Percentiles rank a stretch among this genome's conserved stretches.
phyloP scores from a whole-genome alignment of 2,329 filamentous ascomycete species.

The Arthrobotrys pseudoclavata region DNA sequence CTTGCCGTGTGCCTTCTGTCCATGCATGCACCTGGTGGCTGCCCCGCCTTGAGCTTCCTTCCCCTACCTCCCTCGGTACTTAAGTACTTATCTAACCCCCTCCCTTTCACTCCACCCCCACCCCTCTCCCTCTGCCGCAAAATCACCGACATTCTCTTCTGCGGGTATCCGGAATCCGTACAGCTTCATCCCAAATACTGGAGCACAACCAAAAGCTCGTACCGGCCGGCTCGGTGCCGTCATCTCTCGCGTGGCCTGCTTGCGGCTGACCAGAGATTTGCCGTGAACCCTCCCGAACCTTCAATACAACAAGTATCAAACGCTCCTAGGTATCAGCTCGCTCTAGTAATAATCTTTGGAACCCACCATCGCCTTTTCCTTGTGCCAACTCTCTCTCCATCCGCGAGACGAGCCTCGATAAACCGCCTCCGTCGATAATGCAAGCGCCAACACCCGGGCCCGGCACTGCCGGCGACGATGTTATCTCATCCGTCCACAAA shows the following conservation, averaged over 20 bases:
- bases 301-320: background rate
- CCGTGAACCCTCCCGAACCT: slow-evolving; percentile 5
- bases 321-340: background rate
- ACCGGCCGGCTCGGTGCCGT: slow-evolving; percentile 22
- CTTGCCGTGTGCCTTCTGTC: background rate
- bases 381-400: background rate
- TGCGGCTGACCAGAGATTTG: slow-evolving; percentile 23
- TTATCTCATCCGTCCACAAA: slow-evolving; percentile 74
- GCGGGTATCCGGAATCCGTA: background rate
- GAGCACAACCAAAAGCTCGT: background rate
- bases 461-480: slow-evolving; percentile 36
- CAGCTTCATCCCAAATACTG: background rate
- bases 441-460: slow-evolving; percentile 72
- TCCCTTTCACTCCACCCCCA: slow-evolving; percentile 3
- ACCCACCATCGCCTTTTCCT: background rate
- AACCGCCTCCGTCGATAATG: slow-evolving; percentile 70
- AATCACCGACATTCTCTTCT: background rate
- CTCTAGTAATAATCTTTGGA: background rate
- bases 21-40: slow-evolving; percentile 2
- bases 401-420: slow-evolving; percentile 31
- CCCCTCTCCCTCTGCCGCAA: background rate
- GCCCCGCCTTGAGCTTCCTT: slow-evolving; percentile 26
- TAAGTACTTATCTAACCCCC: background rate
- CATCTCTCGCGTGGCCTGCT: slow-evolving; percentile 9
- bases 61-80: background rate